Percentiles rank a stretch among this genome's conserved stretches.
Conservation (phyloP, 345 rosid species). For the Punica granatum region DNA sequence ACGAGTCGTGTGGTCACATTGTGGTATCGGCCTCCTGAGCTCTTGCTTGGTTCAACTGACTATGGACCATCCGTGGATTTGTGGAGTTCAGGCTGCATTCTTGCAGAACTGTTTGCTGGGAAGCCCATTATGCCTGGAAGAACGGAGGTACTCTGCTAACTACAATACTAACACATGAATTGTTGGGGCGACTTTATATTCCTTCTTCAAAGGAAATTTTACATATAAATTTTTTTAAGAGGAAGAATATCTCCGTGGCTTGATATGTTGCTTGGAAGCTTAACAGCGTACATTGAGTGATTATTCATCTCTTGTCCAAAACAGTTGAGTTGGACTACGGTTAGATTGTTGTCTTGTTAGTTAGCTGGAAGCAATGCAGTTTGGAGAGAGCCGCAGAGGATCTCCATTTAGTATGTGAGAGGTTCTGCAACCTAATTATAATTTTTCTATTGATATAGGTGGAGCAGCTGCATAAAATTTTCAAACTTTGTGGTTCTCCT, state of each 20-base stretch:
- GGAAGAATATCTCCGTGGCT: background rate
- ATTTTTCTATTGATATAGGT: conserved; percentile 21
- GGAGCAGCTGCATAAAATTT: conserved; percentile 54
- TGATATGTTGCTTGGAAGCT: background rate
- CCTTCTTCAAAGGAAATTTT: background rate
- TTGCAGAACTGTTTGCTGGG: conserved; percentile 51
- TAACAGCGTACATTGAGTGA: background rate
- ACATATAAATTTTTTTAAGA: background rate
- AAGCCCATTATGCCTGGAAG: conserved; percentile 66
- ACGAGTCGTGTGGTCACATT: conserved; percentile 55
- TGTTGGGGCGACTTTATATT: background rate
- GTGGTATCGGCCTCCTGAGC: conserved; percentile 63
- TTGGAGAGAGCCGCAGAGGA: background rate
- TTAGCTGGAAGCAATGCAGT: background rate
- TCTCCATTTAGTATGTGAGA: background rate
- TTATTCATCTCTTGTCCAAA: background rate
- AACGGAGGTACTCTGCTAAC: conserved; percentile 33
- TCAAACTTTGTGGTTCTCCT: conserved; percentile 61
- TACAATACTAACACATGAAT: background rate
- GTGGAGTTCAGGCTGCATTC: conserved; percentile 60
- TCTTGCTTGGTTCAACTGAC: conserved; percentile 49
- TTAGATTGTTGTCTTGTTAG: background rate
- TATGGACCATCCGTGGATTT: conserved; percentile 48
- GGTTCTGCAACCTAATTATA: background rate
- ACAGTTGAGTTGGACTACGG: background rate